Evolutionary conservation across 495 filamentous ascomycete species (phyloP).

Genomic region (Achaetomiella virescens): DNA sequence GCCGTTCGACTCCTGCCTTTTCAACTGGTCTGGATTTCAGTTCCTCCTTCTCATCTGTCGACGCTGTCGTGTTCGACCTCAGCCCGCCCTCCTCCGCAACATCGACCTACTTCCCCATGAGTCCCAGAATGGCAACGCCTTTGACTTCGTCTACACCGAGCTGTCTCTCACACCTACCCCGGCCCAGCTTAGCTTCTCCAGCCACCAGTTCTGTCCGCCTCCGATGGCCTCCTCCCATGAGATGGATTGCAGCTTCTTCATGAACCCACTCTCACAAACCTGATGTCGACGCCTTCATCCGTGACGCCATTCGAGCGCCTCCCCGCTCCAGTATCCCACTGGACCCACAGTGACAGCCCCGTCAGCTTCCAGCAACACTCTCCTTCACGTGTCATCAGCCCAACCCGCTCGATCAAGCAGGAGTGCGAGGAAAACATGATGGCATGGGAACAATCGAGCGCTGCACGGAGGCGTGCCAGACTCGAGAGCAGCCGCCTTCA

Average conservation of each 20-base stretch:
- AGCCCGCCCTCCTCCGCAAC: constrained; percentile 36
- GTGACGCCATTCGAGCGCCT: neutral
- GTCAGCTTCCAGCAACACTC: constrained; percentile 15
- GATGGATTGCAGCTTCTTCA: constrained; percentile 13
- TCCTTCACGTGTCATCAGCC: neutral
- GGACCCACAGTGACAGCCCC: constrained; percentile 22
- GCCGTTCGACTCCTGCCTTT: constrained; percentile 22
- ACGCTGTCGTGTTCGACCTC: constrained; percentile 19
- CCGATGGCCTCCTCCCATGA: constrained; percentile 16
- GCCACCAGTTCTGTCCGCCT: neutral
- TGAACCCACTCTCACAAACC: constrained; percentile 9
- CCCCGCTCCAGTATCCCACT: constrained; percentile 10
- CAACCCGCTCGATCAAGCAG: neutral
- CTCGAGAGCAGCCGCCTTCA: constrained; percentile 16
- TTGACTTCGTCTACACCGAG: constrained; percentile 16
- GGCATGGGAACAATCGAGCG: neutral
- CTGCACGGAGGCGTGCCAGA: constrained; percentile 9
- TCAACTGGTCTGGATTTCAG: constrained; percentile 19
- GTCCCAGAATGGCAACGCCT: constrained; percentile 12
- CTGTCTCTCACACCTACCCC: constrained; percentile 22
- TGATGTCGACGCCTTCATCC: constrained; percentile 7
- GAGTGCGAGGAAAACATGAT: neutral
- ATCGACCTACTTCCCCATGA: constrained; percentile 31
- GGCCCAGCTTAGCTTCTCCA: constrained; percentile 2
- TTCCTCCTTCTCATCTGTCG: constrained; percentile 16